These are phyloP conservation scores for Tephrocybe sp. DNA, from an alignment of 768 basidiomycete genomes.

Conservation along the genomic window DNA sequence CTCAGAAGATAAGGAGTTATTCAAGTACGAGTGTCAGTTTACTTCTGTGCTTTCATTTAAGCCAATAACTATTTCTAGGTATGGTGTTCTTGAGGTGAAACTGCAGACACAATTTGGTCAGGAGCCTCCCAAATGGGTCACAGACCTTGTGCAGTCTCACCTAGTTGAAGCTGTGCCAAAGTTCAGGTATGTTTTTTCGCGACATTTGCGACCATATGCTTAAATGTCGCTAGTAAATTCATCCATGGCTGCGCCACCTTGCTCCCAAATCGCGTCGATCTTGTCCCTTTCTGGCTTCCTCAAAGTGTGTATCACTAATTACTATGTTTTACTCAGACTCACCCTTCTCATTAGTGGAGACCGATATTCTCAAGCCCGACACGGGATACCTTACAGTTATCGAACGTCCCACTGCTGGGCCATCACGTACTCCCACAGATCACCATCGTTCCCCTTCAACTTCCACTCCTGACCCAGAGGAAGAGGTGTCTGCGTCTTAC, in stretches of 20 bases:
- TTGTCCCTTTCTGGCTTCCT: constrained; percentile 98
- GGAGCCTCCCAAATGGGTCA: constrained; percentile 94
- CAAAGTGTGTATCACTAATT: constrained; percentile 60
- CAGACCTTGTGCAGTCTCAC: constrained; percentile 92
- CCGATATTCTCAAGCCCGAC: constrained; percentile 90
- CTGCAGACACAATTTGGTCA: constrained; percentile 95
- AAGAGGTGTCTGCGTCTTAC: constrained; percentile 43
- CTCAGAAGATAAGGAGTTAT: constrained; percentile 82
- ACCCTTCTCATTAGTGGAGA: constrained; percentile 64
- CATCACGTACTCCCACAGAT: constrained; percentile 46
- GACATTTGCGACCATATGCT: no score
- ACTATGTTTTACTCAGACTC: background rate
- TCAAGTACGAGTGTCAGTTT: constrained; percentile 54
- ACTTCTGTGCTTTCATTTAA: background rate
- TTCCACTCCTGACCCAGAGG: constrained; percentile 30
- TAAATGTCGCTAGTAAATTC: constrained; percentile 73
- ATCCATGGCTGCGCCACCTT: constrained; percentile 96
- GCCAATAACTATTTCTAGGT: constrained; percentile 33
- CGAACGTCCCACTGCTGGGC: constrained; percentile 60
- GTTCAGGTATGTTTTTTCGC: constrained; percentile 64
- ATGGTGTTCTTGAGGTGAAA: constrained; percentile 97
- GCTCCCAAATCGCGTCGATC: constrained; percentile 86
- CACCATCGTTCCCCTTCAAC: constrained; percentile 42
- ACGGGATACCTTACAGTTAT: constrained; percentile 71
- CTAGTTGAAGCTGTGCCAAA: constrained; percentile 97